phyloP scores from a whole-genome alignment of 345 rosid genomes.

The Cardamine resedifolia region DNA sequence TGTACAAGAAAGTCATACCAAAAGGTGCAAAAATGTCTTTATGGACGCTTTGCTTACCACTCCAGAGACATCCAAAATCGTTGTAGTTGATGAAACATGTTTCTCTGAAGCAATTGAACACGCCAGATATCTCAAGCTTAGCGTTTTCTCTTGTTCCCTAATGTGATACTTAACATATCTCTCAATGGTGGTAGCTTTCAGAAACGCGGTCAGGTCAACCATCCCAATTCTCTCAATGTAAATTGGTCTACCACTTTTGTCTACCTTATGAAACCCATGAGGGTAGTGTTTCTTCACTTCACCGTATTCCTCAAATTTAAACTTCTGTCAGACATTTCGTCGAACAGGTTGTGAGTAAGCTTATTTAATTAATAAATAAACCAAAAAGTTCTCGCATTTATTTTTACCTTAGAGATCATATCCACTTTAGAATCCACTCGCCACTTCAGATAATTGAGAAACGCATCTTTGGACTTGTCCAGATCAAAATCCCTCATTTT shows the following conservation, averaged over 20 bases:
- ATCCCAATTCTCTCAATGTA: conserved; percentile 87
- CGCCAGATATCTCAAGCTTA: conserved; percentile 75
- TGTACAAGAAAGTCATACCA: neutral
- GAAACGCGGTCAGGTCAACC: conserved; percentile 71
- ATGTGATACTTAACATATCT: conserved; percentile 84
- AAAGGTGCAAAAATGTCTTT: neutral
- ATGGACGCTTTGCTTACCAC: conserved; percentile 46
- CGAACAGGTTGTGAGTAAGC: conserved; percentile 5
- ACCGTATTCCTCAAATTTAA: conserved; percentile 74
- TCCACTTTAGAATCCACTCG: conserved; percentile 19
- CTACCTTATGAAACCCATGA: conserved; percentile 93
- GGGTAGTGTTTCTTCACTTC: conserved; percentile 86
- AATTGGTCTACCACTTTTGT: conserved; percentile 82
- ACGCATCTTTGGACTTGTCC: conserved; percentile 25
- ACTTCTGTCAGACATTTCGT: conserved; percentile 51
- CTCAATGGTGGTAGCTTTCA: conserved; percentile 68
- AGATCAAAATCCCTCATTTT: conserved; percentile 31
- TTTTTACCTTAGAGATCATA: conserved; percentile 17
- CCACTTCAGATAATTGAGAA: conserved; percentile 19
- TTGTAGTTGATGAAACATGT: conserved; percentile 68
- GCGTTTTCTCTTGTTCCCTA: conserved; percentile 78
- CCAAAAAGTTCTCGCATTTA: neutral
- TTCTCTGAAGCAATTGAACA: conserved; percentile 82
- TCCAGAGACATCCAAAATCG: conserved; percentile 85
- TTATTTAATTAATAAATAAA: neutral